Percentiles rank a stretch among this genome's conserved stretches.
Conservation (phyloP, 2,329 filamentous ascomycete species). For the Xylaria sp. region DNA sequence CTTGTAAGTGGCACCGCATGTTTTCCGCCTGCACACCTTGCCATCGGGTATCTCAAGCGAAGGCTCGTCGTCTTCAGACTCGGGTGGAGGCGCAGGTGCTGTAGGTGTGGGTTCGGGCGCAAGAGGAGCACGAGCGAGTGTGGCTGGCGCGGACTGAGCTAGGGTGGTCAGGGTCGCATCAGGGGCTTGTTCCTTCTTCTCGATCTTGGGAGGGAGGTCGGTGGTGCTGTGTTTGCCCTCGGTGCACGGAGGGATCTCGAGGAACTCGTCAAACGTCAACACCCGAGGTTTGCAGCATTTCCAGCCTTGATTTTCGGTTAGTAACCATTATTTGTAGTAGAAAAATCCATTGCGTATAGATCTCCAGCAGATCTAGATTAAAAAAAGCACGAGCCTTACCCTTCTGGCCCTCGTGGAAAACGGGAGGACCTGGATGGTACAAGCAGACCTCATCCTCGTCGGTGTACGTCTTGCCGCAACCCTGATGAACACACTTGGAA, state of each 20-base stretch:
- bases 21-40: constrained; percentile 69
- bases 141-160: constrained; percentile 38
- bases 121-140: constrained; percentile 37
- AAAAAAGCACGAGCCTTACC: constrained; percentile 49
- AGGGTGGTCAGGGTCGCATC: constrained; percentile 37
- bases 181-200: constrained; percentile 50
- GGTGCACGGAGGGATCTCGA: constrained; percentile 86
- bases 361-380: background rate
- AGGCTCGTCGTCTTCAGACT: constrained; percentile 85
- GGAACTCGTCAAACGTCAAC: constrained; percentile 97
- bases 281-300: constrained; percentile 98
- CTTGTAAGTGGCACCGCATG: constrained; percentile 64
- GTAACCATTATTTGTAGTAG: background rate
- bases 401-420: constrained; percentile 98
- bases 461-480: constrained; percentile 83
- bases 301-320: constrained; percentile 61
- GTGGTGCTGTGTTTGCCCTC: constrained; percentile 87
- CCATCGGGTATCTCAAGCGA: constrained; percentile 66
- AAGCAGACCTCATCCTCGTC: constrained; percentile 77
- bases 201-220: constrained; percentile 59
- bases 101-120: constrained; percentile 44
- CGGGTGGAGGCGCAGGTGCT: constrained; percentile 58
- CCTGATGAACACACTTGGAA: constrained; percentile 91
- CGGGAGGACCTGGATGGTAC: constrained; percentile 88
- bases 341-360: background rate